Base-by-base conservation (phyloP, 106 monocot genomes). In the Dioscorea zingiberensis region DNA sequence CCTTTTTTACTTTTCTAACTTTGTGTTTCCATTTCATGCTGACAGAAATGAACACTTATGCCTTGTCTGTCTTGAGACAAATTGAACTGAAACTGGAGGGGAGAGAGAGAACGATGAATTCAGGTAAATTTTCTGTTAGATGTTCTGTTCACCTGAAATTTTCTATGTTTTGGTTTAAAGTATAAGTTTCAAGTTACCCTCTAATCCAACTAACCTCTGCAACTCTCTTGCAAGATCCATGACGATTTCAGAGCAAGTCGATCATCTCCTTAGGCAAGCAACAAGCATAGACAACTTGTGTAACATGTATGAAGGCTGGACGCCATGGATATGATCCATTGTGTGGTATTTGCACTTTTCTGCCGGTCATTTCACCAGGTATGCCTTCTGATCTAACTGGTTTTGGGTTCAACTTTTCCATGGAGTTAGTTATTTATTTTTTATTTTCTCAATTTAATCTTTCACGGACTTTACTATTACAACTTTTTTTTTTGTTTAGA, bases 271-370 rank as follows among this genome's bases (percentile, higher is more conserved):
- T 22, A 89, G 78, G 79, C 83, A 98, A 64, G 98, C 89, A 19
- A 93, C 81, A 48, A 93, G 82, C 64, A 74, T 98, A 51, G 98
- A 98, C 76, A 98, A 89, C 66, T 78, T 98, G 59, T 93, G 98
- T 67, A 82, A 89, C 70, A 98, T 98, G 98, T 98, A 98, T 70
- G 98, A 98, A 89, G 98, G 98, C 56, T 98, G 98, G 98, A 98
- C 98, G 11, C 98, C 98, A 26, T 98, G 98, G 98, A 98, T 98
- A 81, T 98, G 76, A 86, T 61, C 7, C 27, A 64, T 25, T 10
- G 38, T 6, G 10, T 38, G 38, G 38, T 38, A 38, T 2, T 38
- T 38, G 38, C 10, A 6, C 4, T 38, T n/a, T 38, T 38, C 38
- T 38, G 38, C 4, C 0, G 10, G 0, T 38, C 38, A 8, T 38